Percentiles rank a stretch among this genome's conserved stretches.
These are phyloP conservation scores for Ochetophila trinervis DNA, from an alignment of 306 rosid genomes.

Conservation along the genomic window DNA sequence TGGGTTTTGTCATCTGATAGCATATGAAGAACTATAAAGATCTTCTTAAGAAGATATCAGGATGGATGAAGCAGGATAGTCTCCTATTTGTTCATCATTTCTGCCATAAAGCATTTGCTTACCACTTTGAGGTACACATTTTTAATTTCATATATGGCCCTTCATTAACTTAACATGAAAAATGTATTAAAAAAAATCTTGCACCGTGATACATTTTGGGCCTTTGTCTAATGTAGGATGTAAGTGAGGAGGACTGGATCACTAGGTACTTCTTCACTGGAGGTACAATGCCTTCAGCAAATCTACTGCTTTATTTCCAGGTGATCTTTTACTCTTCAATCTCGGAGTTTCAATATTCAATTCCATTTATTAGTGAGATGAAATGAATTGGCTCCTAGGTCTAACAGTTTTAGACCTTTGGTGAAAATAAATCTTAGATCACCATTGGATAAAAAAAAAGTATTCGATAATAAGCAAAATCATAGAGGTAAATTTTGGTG, in stretches of 20 bases:
- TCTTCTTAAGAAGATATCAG: slow-evolving; percentile 84
- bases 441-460: too few species aligned
- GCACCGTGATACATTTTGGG: background rate
- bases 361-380: background rate
- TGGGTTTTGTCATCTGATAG: slow-evolving; percentile 37
- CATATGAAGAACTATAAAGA: slow-evolving; percentile 93
- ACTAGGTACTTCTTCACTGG: slow-evolving; percentile 84
- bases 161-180: background rate
- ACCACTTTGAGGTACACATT: slow-evolving; percentile 79
- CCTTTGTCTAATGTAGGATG: slow-evolving; percentile 46
- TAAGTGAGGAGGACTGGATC: slow-evolving; percentile 86
- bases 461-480: too few species aligned
- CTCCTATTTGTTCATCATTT: slow-evolving; percentile 75
- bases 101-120: slow-evolving; percentile 85
- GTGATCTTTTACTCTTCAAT: slow-evolving; percentile 35
- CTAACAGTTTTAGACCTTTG: background rate
- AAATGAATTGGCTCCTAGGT: background rate
- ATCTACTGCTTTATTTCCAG: slow-evolving; percentile 87
- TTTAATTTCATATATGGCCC: background rate
- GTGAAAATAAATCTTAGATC: background rate
- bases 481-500: background rate
- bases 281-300: slow-evolving; percentile 95
- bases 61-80: slow-evolving; percentile 79
- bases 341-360: background rate
- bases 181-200: background rate